Percentiles rank a stretch among this genome's conserved stretches.
phyloP scores from a whole-genome alignment of 2,329 filamentous ascomycete genomes.

The Nigrospora osmanthi region DNA sequence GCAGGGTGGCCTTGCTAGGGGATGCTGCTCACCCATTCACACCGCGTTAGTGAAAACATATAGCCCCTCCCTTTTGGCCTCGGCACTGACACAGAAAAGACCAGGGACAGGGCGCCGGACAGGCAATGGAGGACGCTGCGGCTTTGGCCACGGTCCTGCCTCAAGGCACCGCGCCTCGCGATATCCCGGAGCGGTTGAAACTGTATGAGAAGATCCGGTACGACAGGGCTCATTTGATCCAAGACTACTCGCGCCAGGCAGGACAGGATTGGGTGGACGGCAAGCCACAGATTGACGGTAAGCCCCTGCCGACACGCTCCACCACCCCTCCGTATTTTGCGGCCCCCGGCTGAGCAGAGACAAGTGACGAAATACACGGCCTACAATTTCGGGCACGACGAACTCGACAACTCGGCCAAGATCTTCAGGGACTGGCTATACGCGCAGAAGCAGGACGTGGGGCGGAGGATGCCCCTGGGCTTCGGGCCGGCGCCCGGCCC shows the following conservation, averaged over 20 bases:
- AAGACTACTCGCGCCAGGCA: slow-evolving; percentile 45
- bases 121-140: slow-evolving; percentile 61
- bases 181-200: slow-evolving; percentile 46
- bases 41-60: slow-evolving; percentile 35
- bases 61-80: not conserved
- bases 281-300: slow-evolving; percentile 31
- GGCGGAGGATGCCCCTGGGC: slow-evolving; percentile 34
- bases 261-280: slow-evolving; percentile 37
- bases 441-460: slow-evolving; percentile 24
- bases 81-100: slow-evolving; percentile 7
- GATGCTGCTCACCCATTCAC: slow-evolving; percentile 55
- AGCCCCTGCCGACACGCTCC: slow-evolving; percentile 5
- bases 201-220: slow-evolving; percentile 53
- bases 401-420: slow-evolving; percentile 45
- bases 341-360: not conserved
- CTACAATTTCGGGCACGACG: slow-evolving; percentile 52
- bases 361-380: slow-evolving; percentile 30
- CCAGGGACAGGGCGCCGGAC: slow-evolving; percentile 32
- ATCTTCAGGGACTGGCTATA: slow-evolving; percentile 41
- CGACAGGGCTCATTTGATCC: slow-evolving; percentile 48
- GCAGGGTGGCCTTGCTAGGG: slow-evolving; percentile 13
- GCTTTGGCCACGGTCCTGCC: slow-evolving; percentile 50
- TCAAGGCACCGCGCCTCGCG: slow-evolving; percentile 27
- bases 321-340: not conserved
- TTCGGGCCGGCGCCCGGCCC: slow-evolving; percentile 40